phyloP scores from a whole-genome alignment of 495 filamentous ascomycete genomes.

The Aspergillus homomorphus region DNA sequence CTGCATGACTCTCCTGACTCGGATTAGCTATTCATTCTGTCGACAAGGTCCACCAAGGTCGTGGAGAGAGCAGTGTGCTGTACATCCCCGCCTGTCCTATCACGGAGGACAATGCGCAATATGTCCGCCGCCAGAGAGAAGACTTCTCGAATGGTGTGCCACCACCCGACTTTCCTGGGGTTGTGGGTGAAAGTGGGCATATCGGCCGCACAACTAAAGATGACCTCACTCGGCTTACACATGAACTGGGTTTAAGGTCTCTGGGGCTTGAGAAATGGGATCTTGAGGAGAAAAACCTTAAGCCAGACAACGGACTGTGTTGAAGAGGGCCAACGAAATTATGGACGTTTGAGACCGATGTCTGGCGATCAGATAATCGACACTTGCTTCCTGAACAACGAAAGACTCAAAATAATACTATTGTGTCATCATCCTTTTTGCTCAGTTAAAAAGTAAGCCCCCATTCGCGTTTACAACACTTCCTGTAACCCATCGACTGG shows the following conservation, averaged over 20 bases:
- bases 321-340: neutral
- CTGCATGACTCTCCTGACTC: neutral
- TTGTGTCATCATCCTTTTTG: neutral
- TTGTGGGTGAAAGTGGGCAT: constrained; percentile 23
- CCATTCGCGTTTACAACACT: constrained; percentile 10
- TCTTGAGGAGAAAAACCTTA: neutral
- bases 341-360: neutral
- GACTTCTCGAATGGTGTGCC: constrained; percentile 43
- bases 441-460: neutral
- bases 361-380: too few relatives aligned
- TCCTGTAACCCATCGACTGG: constrained; percentile 15
- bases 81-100: constrained; percentile 75
- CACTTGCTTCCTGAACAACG: too few relatives aligned
- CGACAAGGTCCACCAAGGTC: constrained; percentile 62
- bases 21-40: constrained; percentile 44
- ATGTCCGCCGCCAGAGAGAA: constrained; percentile 57
- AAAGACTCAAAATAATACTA: too few relatives aligned
- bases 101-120: constrained; percentile 60
- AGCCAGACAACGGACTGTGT: neutral
- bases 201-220: neutral
- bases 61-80: constrained; percentile 63
- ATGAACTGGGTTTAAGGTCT: neutral
- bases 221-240: neutral
- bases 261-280: neutral
- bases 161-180: constrained; percentile 70